A percentile compares a stretch with the other conserved stretches of the same genome.
phyloP scores from a whole-genome alignment of 1,139 yeast species.

The Yamadazyma kanchanaburiensis region DNA sequence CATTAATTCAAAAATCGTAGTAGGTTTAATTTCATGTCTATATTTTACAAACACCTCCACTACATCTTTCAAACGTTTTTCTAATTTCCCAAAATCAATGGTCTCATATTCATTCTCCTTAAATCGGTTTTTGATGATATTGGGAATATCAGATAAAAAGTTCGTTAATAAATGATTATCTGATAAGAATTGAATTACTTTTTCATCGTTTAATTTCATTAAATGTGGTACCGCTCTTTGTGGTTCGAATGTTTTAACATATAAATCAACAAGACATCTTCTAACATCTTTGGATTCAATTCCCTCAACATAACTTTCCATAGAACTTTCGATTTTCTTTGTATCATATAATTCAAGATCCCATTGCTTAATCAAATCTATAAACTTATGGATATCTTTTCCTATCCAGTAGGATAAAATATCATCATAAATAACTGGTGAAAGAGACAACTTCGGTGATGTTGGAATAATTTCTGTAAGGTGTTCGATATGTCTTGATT shows the following conservation, averaged over 20 bases:
- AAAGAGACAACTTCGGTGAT: slow-evolving; percentile 33
- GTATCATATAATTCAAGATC: slow-evolving; percentile 52
- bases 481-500: slow-evolving; percentile 42
- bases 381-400: slow-evolving; percentile 28
- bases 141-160: slow-evolving; percentile 49
- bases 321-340: slow-evolving; percentile 36
- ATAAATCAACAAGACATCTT: slow-evolving; percentile 52
- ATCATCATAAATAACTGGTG: slow-evolving; percentile 44
- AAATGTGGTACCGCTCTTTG: slow-evolving; percentile 63
- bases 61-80: slow-evolving; percentile 38
- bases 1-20: slow-evolving; percentile 46
- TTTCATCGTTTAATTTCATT: slow-evolving; percentile 49
- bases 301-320: slow-evolving; percentile 43
- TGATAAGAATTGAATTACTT: slow-evolving; percentile 56
- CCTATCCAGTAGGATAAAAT: slow-evolving; percentile 52
- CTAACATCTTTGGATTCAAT: slow-evolving; percentile 29
- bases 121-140: slow-evolving; percentile 48
- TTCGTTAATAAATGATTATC: slow-evolving; percentile 58
- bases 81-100: slow-evolving; percentile 42
- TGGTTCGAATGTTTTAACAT: slow-evolving; percentile 57
- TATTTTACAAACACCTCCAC: slow-evolving; percentile 59
- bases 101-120: slow-evolving; percentile 23
- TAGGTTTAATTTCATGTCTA: slow-evolving; percentile 62
- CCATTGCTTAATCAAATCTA: slow-evolving; percentile 54
- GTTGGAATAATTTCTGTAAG: slow-evolving; percentile 56